phyloP scores from a whole-genome alignment of 257 asterid species.

The Penstemon eatonii region DNA sequence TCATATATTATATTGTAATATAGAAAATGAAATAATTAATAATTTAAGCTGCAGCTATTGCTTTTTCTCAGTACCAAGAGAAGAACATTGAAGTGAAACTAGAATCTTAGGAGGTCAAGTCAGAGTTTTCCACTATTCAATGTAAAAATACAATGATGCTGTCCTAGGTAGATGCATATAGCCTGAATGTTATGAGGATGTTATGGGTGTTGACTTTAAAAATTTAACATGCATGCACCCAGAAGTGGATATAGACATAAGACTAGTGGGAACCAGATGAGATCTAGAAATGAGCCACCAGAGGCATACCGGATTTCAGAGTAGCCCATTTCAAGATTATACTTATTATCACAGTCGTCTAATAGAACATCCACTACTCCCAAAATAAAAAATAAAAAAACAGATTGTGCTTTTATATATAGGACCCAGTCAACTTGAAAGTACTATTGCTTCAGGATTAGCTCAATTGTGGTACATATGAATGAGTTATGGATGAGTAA shows the following conservation, averaged over 20 bases:
- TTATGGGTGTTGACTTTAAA: neutral
- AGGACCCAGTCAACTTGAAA: neutral
- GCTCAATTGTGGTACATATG: neutral
- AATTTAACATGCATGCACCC: slow-evolving; percentile 2
- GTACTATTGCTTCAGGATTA: neutral
- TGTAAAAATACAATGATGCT: neutral
- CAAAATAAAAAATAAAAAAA: neutral
- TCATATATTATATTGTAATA: neutral
- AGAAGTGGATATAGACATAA: neutral
- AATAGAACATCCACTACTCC: slow-evolving; percentile 1
- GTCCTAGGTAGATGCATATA: neutral
- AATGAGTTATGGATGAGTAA: neutral
- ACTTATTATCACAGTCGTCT: neutral
- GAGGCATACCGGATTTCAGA: neutral
- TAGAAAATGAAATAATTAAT: neutral
- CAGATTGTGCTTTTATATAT: neutral
- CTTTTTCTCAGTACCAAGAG: neutral
- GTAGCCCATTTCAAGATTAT: neutral
- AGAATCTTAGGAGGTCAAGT: neutral
- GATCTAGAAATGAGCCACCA: neutral
- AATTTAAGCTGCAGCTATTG: neutral
- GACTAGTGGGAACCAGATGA: neutral
- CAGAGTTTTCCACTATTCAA: slow-evolving; percentile 1
- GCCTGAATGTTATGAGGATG: neutral
- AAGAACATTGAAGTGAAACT: neutral